Evolutionary conservation across 2,329 filamentous ascomycete genomes (phyloP).

Genomic region (Ambrosiella cleistominuta): DNA sequence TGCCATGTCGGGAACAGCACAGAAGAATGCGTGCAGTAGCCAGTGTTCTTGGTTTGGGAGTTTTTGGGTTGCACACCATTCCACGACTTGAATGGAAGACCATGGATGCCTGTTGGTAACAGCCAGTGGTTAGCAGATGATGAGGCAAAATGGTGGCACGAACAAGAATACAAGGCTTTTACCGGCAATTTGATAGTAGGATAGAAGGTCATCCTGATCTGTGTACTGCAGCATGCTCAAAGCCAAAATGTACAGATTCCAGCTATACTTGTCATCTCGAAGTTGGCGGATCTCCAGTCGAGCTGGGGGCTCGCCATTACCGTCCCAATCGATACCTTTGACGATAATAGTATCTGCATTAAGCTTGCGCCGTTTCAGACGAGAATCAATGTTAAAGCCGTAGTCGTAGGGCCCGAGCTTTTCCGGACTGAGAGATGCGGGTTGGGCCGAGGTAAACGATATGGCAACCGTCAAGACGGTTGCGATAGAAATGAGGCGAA

Average conservation of each 20-base stretch:
- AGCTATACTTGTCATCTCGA: slow-evolving; percentile 43
- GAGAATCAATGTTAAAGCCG: slow-evolving; percentile 7
- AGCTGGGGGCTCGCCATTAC: slow-evolving; percentile 25
- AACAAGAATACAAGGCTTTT: slow-evolving; percentile 16
- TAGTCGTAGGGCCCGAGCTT: slow-evolving; percentile 12
- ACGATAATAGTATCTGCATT: slow-evolving; percentile 3
- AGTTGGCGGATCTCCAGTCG: slow-evolving; percentile 54
- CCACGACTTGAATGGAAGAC: slow-evolving; percentile 46
- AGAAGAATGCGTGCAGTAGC: slow-evolving; percentile 63
- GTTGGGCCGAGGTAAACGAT: slow-evolving; percentile 6
- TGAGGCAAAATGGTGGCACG: not conserved
- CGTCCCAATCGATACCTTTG: slow-evolving; percentile 15
- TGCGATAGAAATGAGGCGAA: slow-evolving; percentile 4
- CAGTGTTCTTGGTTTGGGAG: slow-evolving; percentile 24
- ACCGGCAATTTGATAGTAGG: slow-evolving; percentile 69
- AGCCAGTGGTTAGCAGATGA: not conserved
- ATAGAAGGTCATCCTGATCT: slow-evolving; percentile 43
- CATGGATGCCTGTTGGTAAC: slow-evolving; percentile 50
- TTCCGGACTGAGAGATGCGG: slow-evolving; percentile 6
- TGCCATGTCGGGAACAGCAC: slow-evolving; percentile 71
- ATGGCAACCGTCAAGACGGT: slow-evolving; percentile 1
- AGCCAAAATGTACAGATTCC: slow-evolving; percentile 62
- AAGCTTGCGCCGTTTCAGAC: not conserved
- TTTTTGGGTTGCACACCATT: slow-evolving; percentile 32
- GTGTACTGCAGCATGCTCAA: slow-evolving; percentile 54